phyloP scores from a whole-genome alignment of 305 asterid genomes.

The Fraxinus latifolia region DNA sequence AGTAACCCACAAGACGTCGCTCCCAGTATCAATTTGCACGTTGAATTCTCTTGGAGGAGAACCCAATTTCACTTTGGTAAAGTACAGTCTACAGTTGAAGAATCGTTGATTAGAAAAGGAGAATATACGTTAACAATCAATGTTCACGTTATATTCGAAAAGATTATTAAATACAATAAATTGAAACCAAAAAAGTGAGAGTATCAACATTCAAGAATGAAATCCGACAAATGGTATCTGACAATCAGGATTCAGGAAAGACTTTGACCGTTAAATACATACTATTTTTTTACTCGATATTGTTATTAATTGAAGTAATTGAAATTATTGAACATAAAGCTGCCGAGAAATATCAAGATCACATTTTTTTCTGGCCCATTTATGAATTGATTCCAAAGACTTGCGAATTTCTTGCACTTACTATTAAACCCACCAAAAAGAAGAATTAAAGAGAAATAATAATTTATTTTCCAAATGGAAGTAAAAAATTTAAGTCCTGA shows the following conservation, averaged over 20 bases:
- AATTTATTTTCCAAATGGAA: neutral
- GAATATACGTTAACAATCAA: neutral
- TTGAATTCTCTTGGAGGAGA: conserved; percentile 90
- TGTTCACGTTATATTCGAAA: neutral
- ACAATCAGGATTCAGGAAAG: neutral
- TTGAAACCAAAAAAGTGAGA: conserved; percentile 14
- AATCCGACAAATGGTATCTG: neutral
- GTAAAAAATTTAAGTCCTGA: neutral
- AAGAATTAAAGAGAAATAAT: neutral
- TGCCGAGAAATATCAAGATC: conserved; percentile 16
- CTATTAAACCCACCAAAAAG: neutral
- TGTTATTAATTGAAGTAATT: neutral
- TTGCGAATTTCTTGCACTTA: neutral
- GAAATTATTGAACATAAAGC: neutral
- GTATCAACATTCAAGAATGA: conserved; percentile 17
- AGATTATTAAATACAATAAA: neutral
- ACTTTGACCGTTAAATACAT: conserved; percentile 12
- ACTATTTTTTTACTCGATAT: neutral
- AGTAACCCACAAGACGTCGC: conserved; percentile 87
- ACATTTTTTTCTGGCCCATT: conserved; percentile 6
- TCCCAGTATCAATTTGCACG: conserved; percentile 94
- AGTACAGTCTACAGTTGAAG: conserved; percentile 63
- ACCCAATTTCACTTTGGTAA: conserved; percentile 83
- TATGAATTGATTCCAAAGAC: neutral
- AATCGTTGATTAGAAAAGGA: neutral